Evolutionary conservation across 352 stramenopile species (phyloP), one percentile per base, ranked within the genome.

Genomic region (Phytophthora melonis): DNA sequence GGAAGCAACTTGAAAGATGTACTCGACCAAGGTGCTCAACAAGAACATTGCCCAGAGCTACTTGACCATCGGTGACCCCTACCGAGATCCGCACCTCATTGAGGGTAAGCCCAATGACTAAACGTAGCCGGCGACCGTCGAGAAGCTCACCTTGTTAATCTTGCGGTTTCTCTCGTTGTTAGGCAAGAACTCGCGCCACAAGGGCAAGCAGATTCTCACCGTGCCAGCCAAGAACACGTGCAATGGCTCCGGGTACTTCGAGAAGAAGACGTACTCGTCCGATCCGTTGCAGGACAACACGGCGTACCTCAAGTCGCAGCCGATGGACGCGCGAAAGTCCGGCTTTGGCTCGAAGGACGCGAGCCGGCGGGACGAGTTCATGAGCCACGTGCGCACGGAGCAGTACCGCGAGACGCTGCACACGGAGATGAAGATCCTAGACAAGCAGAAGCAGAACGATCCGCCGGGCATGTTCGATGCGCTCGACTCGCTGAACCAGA

Each of bases 271-370:
- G 66, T 97, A 97, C 71, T 72, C 89, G 63, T 92, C 88, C 5
- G 92, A 98, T 56, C 89, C 89, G 55, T 88, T 97, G 47, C 89
- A 89, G 43, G 91, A 97, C 75, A 93, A 90, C 54, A 93, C 93
- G 39, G 86, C 87, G 57, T 98, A 98, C 69, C 80, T 96, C 36
- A 94, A 93, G 72, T 91, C 88, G 7, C 89, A 97, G 66, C 91
- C 92, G 34, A 87, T 95, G 72, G 86, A 95, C 54, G 79, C 90
- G 50, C 88, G 93, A 50, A 98, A 98, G 70, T 78, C 93, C 5
- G 93, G 92, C 23, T 98, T 98, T 74, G 93, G 92, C 21, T 96
- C 90, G 52, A 94, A 97, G 71, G 92, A 98, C 70, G 92, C 92
- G 21, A 94, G 80, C 60, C 95, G 95, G 34, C 83, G 88, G 59